These are phyloP conservation scores for Penicillium frequentans DNA, from an alignment of 2,329 filamentous ascomycete genomes.

Conservation along the genomic window DNA sequence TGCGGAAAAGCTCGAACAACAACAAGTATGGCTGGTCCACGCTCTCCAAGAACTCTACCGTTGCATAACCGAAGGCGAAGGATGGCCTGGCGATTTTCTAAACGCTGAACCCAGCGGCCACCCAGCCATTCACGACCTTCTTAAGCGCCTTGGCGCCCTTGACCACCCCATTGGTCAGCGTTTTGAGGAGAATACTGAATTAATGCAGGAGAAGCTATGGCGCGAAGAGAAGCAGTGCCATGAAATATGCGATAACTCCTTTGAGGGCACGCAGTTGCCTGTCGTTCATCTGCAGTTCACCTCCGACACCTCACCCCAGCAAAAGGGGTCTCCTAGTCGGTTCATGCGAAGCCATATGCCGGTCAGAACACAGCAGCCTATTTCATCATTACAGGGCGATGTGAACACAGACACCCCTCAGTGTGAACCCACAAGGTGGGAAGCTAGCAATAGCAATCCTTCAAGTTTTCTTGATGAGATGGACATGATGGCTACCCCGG, in stretches of 20 bases:
- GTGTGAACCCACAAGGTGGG: background rate
- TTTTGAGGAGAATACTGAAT: background rate
- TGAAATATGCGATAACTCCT: background rate
- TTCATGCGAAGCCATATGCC: background rate
- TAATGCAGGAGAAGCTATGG: background rate
- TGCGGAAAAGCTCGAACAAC: conserved; percentile 67
- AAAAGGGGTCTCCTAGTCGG: background rate
- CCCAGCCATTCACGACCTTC: conserved; percentile 64
- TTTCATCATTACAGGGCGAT: background rate
- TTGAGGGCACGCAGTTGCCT: background rate
- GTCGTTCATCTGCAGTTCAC: background rate
- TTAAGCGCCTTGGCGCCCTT: conserved; percentile 59
- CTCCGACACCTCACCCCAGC: background rate
- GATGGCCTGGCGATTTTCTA: conserved; percentile 57
- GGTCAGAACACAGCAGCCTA: background rate
- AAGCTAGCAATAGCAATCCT: background rate
- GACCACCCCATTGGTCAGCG: conserved; percentile 52
- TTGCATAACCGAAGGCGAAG: conserved; percentile 51
- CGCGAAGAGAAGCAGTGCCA: background rate
- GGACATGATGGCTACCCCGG: background rate
- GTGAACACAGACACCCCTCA: background rate
- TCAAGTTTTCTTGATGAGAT: background rate
- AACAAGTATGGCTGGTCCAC: conserved; percentile 62
- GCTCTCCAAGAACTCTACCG: conserved; percentile 62
- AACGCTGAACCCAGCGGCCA: conserved; percentile 53